Percentiles rank a stretch among this genome's conserved stretches.
Evolutionary conservation across 108 stramenopile genomes (phyloP).

Genomic region (Skeletonema marinoi): DNA sequence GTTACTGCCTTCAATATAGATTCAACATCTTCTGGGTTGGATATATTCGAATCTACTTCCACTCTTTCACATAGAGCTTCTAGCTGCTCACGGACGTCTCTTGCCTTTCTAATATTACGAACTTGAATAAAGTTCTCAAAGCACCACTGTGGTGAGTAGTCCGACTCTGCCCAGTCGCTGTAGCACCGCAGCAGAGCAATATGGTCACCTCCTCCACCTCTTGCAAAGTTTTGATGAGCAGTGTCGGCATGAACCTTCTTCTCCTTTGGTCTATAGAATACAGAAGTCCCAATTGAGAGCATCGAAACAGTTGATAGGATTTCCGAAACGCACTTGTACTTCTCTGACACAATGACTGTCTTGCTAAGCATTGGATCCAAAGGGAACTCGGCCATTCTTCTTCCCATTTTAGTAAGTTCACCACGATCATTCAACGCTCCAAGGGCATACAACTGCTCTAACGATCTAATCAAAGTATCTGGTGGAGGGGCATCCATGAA

Average conservation of each 20-base stretch:
- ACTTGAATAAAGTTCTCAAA: constrained; percentile 99
- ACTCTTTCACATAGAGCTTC: constrained; percentile 98
- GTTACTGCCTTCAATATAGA: constrained; percentile 91
- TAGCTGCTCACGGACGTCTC: constrained; percentile 98
- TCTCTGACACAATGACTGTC: constrained; percentile 92
- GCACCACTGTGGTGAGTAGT: constrained; percentile 97
- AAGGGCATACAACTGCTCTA: constrained; percentile 98
- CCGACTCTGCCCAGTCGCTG: constrained; percentile 92
- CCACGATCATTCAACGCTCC: constrained; percentile 99
- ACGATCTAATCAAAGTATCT: constrained; percentile 93
- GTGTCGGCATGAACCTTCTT: constrained; percentile 98
- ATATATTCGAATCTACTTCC: constrained; percentile 88
- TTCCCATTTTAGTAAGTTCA: constrained; percentile 97
- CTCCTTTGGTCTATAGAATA: constrained; percentile 98
- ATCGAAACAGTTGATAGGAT: constrained; percentile 94
- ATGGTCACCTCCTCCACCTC: constrained; percentile 98
- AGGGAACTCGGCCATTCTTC: constrained; percentile 99
- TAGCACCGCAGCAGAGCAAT: constrained; percentile 91
- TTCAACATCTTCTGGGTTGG: constrained; percentile 78
- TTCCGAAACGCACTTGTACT: constrained; percentile 92
- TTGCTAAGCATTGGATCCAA: constrained; percentile 98
- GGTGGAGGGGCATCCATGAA: constrained; percentile 98
- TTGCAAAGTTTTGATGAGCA: constrained; percentile 95
- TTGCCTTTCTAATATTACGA: constrained; percentile 89
- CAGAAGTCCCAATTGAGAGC: constrained; percentile 92